Percentiles rank a stretch among this genome's conserved stretches.
Evolutionary conservation across 257 asterid species (phyloP).

Genomic region (Petunia axillaris): DNA sequence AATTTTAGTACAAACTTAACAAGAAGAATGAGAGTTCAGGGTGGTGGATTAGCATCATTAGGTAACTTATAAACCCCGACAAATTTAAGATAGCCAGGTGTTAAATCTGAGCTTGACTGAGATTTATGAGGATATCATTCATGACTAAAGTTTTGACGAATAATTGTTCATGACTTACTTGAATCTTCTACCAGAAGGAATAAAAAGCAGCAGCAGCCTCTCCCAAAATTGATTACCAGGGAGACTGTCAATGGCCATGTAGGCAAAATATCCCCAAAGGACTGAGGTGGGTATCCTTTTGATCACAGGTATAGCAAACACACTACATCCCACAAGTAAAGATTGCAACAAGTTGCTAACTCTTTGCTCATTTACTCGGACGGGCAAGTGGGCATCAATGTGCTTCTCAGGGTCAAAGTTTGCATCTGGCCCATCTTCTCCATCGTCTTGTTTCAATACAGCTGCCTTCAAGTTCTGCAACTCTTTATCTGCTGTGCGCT

Average conservation of each 20-base stretch:
- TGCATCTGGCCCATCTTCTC: slow-evolving; percentile 35
- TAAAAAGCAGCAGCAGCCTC: slow-evolving; percentile 70
- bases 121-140: background rate
- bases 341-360: slow-evolving; percentile 91
- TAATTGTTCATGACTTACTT: slow-evolving; percentile 56
- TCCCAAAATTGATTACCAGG: slow-evolving; percentile 98
- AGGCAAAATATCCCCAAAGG: slow-evolving; percentile 97
- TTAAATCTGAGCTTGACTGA: background rate
- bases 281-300: slow-evolving; percentile 90
- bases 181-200: slow-evolving; percentile 87
- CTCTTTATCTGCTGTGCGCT: slow-evolving; percentile 67
- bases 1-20: background rate
- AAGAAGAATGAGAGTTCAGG: background rate
- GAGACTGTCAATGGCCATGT: slow-evolving; percentile 97
- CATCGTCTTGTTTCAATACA: slow-evolving; percentile 65
- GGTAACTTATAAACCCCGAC: background rate
- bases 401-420: slow-evolving; percentile 71
- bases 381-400: slow-evolving; percentile 88
- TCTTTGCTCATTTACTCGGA: slow-evolving; percentile 93
- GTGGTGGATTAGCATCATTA: background rate
- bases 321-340: slow-evolving; percentile 68
- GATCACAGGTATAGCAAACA: slow-evolving; percentile 73
- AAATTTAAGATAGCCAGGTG: background rate
- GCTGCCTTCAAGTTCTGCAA: slow-evolving; percentile 82
- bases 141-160: background rate